These are phyloP conservation scores for Alternaria longipes DNA, from an alignment of 2,329 filamentous ascomycete species.

Conservation along the genomic window DNA sequence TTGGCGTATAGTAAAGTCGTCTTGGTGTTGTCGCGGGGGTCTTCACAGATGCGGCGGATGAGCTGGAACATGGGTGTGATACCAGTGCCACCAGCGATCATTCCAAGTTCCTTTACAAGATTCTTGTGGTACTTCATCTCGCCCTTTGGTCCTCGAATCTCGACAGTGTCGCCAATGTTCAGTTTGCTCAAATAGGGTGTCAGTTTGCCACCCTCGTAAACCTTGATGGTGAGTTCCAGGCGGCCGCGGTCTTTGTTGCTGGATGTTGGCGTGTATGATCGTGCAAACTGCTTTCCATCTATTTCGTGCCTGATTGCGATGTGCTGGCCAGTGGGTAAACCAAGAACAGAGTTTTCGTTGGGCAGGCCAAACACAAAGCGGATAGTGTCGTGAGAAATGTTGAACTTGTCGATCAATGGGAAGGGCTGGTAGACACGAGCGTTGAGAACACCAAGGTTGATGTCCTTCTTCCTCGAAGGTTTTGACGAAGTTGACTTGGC, in stretches of 20 bases:
- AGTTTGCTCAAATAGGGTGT: constrained; percentile 61
- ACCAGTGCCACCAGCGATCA: constrained; percentile 64
- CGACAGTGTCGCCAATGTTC: constrained; percentile 59
- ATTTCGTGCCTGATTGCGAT: constrained; percentile 63
- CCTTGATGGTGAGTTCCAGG: constrained; percentile 62
- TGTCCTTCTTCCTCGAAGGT: constrained; percentile 20
- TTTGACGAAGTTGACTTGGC: constrained; percentile 18
- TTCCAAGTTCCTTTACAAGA: constrained; percentile 59
- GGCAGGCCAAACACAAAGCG: constrained; percentile 42
- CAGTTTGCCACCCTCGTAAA: constrained; percentile 62
- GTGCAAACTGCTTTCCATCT: constrained; percentile 63
- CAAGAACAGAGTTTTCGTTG: constrained; percentile 33
- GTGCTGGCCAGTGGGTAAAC: constrained; percentile 50
- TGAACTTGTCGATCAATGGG: constrained; percentile 47
- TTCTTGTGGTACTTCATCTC: constrained; percentile 60
- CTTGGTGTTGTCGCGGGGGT: constrained; percentile 65
- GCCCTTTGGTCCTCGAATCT: constrained; percentile 66
- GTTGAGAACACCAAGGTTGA: constrained; percentile 59
- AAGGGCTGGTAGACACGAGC: constrained; percentile 60
- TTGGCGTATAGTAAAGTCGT: constrained; percentile 69
- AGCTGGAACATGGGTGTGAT: constrained; percentile 69
- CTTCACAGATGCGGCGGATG: constrained; percentile 70
- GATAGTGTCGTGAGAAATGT: constrained; percentile 30
- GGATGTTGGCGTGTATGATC: constrained; percentile 47
- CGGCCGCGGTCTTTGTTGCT: constrained; percentile 68